A percentile compares a stretch with the other conserved stretches of the same genome.
phyloP scores from a whole-genome alignment of 805 yeast genomes.

The Lachancea sp. region DNA sequence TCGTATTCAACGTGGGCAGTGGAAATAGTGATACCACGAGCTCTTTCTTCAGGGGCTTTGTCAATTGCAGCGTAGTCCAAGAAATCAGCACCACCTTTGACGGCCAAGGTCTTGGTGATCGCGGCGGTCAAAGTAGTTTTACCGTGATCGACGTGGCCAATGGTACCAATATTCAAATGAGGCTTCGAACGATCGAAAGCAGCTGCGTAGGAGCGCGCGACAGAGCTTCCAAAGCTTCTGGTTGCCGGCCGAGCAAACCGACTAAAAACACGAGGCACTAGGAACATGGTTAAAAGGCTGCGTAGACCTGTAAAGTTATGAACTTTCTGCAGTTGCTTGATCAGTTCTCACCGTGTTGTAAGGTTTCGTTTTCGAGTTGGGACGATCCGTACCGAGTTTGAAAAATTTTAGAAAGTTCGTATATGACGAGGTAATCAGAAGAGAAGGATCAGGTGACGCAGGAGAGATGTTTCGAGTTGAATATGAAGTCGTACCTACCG shows the following conservation, averaged over 20 bases:
- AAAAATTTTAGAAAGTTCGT: constrained; percentile 1
- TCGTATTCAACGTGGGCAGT: constrained; percentile 98
- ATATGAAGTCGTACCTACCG: not conserved
- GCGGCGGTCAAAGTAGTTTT: constrained; percentile 98
- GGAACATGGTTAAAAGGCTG: constrained; percentile 4
- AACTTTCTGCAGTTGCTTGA: not conserved
- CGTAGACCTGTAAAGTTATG: not conserved
- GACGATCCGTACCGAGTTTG: too few relatives aligned
- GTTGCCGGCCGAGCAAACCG: constrained; percentile 9
- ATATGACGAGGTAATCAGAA: not conserved
- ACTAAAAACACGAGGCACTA: constrained; percentile 19
- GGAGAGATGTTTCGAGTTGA: not conserved
- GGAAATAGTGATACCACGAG: constrained; percentile 97
- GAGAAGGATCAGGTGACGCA: too few relatives aligned
- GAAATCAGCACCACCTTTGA: constrained; percentile 86
- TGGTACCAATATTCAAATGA: constrained; percentile 94
- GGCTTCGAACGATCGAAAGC: constrained; percentile 94
- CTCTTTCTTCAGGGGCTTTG: constrained; percentile 98
- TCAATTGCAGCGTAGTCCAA: constrained; percentile 90
- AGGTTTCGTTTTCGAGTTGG: too few relatives aligned
- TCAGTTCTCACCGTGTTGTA: not conserved
- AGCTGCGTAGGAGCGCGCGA: constrained; percentile 44
- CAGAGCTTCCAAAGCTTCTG: constrained; percentile 19
- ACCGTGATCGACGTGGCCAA: constrained; percentile 99
- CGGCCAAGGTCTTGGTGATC: constrained; percentile 88